These are phyloP conservation scores for Puccinellia tenuiflora DNA, from an alignment of 176 grass and related monocot genomes.

Conservation along the genomic window DNA sequence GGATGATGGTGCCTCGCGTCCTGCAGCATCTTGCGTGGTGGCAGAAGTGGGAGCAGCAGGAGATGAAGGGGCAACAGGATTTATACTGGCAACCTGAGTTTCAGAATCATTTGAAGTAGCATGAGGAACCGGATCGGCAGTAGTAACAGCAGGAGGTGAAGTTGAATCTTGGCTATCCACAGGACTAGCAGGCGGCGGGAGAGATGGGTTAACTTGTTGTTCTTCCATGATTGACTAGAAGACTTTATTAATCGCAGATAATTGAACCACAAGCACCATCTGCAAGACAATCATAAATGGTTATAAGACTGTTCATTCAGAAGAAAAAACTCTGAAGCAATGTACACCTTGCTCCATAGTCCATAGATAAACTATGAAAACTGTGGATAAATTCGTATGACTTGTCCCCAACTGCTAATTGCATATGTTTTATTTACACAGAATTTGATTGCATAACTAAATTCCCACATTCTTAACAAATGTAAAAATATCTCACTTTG, in stretches of 20 bases:
- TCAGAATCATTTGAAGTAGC: slow-evolving; percentile 28
- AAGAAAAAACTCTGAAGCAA: not conserved
- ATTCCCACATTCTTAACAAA: not conserved
- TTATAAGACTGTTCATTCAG: not conserved
- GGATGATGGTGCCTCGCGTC: slow-evolving; percentile 29
- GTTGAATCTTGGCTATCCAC: slow-evolving; percentile 35
- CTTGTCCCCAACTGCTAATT: not conserved
- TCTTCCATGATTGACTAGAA: slow-evolving; percentile 38
- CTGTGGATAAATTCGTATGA: not conserved
- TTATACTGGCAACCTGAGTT: slow-evolving; percentile 7
- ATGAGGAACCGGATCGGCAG: slow-evolving; percentile 15
- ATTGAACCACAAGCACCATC: slow-evolving; percentile 5
- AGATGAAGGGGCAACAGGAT: slow-evolving; percentile 10
- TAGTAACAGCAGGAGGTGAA: slow-evolving; percentile 19
- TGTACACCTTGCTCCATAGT: not conserved
- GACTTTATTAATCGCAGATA: slow-evolving; percentile 12
- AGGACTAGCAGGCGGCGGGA: not conserved
- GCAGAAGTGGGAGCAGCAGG: slow-evolving; percentile 18
- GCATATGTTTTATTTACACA: not conserved
- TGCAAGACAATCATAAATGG: slow-evolving; percentile 31
- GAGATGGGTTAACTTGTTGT: slow-evolving; percentile 54
- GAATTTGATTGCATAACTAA: not conserved
- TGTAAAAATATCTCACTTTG: not conserved
- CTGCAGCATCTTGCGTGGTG: slow-evolving; percentile 46
- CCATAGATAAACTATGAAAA: not conserved